Evolutionary conservation across 2,329 filamentous ascomycete genomes (phyloP).

Genomic region (Neurospora sp.): DNA sequence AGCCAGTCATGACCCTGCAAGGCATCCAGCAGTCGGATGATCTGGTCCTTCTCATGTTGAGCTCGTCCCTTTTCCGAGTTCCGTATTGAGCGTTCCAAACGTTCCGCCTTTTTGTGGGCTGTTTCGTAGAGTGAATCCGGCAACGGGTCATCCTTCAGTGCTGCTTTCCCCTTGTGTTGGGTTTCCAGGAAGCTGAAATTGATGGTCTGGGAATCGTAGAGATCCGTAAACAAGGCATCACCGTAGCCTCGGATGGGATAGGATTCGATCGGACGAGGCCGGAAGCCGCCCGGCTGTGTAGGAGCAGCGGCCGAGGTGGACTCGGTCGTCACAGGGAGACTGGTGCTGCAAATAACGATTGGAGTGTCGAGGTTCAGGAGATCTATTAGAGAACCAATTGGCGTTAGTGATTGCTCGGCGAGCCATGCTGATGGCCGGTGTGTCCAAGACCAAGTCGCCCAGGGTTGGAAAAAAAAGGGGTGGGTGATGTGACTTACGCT

Average conservation of each 20-base stretch:
- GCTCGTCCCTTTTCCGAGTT: conserved; percentile 55
- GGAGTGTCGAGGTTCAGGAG: conserved; percentile 62
- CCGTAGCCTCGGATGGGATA: conserved; percentile 41
- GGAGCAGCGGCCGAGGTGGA: conserved; percentile 17
- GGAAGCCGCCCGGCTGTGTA: conserved; percentile 10
- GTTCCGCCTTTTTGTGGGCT: conserved; percentile 48
- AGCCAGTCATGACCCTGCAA: conserved; percentile 90
- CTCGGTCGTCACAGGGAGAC: conserved; percentile 20
- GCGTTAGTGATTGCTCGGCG: conserved; percentile 5
- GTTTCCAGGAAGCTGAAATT: conserved; percentile 39
- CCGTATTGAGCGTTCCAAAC: conserved; percentile 50
- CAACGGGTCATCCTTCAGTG: conserved; percentile 39
- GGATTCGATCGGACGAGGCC: conserved; percentile 14
- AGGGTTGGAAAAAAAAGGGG: neutral
- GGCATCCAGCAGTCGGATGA: conserved; percentile 62
- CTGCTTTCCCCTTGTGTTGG: conserved; percentile 30
- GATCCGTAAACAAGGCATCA: conserved; percentile 45
- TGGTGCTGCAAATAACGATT: conserved; percentile 57
- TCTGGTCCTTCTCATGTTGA: conserved; percentile 57
- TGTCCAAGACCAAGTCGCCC: neutral
- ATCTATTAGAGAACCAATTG: conserved; percentile 39
- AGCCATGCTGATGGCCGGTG: neutral
- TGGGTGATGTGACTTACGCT: conserved; percentile 45
- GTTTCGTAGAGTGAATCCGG: conserved; percentile 44
- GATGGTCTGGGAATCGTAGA: conserved; percentile 46